phyloP scores from a whole-genome alignment of 2,329 filamentous ascomycete species.

The Claviceps quebecensis region DNA sequence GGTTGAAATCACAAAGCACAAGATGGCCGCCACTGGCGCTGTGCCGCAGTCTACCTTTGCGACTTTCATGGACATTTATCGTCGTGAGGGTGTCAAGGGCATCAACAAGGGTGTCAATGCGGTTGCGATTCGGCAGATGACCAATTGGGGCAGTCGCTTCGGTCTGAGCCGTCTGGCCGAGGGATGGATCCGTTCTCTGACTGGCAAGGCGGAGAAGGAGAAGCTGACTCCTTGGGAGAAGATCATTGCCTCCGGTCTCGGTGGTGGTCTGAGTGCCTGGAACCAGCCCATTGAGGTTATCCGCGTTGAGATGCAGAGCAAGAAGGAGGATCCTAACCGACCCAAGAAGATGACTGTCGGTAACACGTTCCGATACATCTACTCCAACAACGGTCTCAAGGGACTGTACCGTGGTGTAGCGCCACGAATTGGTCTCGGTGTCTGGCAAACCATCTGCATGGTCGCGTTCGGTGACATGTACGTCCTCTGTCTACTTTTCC shows the following conservation, averaged over 20 bases:
- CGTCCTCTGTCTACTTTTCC: constrained; percentile 25
- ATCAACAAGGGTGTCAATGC: constrained; percentile 99
- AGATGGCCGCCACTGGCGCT: constrained; percentile 69
- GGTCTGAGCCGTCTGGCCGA: constrained; percentile 87
- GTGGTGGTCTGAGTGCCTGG: constrained; percentile 93
- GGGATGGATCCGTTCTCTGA: constrained; percentile 65
- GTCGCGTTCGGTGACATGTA: constrained; percentile 96
- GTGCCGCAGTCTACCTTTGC: constrained; percentile 82
- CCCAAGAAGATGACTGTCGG: constrained; percentile 98
- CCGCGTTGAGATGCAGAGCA: constrained; percentile 99
- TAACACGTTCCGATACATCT: constrained; percentile 79
- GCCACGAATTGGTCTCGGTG: constrained; percentile 82
- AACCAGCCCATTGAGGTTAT: constrained; percentile 99
- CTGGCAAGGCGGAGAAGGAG: constrained; percentile 65
- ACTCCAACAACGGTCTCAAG: constrained; percentile 71
- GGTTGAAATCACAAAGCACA: constrained; percentile 98
- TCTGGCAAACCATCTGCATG: constrained; percentile 99
- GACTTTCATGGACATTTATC: constrained; percentile 96
- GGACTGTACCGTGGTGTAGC: constrained; percentile 93
- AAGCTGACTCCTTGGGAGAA: constrained; percentile 75
- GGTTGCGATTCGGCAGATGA: constrained; percentile 96
- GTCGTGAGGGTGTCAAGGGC: constrained; percentile 79
- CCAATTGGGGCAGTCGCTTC: constrained; percentile 97
- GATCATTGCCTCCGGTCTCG: constrained; percentile 70
- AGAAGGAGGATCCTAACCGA: constrained; percentile 92